Conservation (phyloP, 1,284 basidiomycete species). For the Flammula alnicola region DNA sequence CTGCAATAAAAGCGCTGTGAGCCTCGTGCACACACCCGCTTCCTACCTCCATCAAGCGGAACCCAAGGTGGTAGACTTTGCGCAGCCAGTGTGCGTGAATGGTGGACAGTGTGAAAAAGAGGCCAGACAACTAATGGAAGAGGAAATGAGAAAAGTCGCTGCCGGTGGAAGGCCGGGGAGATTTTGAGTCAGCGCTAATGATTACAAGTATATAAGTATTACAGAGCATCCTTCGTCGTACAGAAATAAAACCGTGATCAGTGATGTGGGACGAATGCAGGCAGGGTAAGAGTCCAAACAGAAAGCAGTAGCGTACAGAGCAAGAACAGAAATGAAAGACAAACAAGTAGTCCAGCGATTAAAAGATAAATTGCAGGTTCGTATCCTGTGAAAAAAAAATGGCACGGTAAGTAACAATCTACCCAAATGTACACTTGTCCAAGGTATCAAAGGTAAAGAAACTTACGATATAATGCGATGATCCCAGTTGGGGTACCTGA, state of each 20-base stretch:
- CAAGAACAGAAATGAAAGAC: too few relatives aligned
- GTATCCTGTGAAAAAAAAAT: conserved; percentile 35
- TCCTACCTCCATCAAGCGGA: conserved; percentile 21
- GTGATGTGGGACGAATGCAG: too few relatives aligned
- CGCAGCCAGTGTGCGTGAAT: conserved; percentile 25
- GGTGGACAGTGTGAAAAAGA: conserved; percentile 24
- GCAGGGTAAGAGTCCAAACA: too few relatives aligned
- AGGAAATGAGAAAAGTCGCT: too few relatives aligned
- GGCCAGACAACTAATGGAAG: conserved; percentile 22
- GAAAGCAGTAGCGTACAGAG: too few relatives aligned
- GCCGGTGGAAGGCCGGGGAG: too few relatives aligned
- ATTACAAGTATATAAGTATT: too few relatives aligned
- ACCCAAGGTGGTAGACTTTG: conserved; percentile 23
- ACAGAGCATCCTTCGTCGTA: too few relatives aligned
- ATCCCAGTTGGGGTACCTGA: conserved; percentile 82
- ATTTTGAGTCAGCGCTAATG: too few relatives aligned
- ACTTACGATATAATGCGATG: conserved; percentile 73
- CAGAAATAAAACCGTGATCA: too few relatives aligned
- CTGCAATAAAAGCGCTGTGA: conserved; percentile 19
- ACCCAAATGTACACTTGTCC: neutral
- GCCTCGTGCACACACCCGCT: conserved; percentile 23
- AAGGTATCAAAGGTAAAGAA: neutral
- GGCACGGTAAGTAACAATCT: neutral
- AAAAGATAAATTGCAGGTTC: conserved; percentile 34
- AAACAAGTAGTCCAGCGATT: too few relatives aligned